Evolutionary conservation across 2,329 filamentous ascomycete genomes (phyloP).

Genomic region (Hymenoscyphus fraxineus): DNA sequence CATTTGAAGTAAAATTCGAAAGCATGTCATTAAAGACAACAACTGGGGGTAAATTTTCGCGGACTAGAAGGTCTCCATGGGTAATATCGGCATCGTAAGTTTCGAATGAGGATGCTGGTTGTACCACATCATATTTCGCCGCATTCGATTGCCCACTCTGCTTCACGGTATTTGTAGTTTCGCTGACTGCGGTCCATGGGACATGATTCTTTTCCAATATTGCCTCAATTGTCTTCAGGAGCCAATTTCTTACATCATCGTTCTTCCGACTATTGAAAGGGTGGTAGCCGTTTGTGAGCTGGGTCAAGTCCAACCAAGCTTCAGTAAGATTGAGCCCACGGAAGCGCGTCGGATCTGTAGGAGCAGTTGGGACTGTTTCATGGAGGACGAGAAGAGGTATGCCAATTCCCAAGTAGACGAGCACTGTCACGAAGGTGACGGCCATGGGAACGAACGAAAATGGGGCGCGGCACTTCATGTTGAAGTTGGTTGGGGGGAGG

Average conservation of each 20-base stretch:
- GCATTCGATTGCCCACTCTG: too few relatives aligned
- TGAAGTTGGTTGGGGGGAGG: constrained; percentile 3
- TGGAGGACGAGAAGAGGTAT: constrained; percentile 71
- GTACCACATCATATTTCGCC: not conserved
- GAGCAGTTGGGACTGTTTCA: constrained; percentile 67
- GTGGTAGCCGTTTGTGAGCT: constrained; percentile 71
- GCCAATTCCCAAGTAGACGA: constrained; percentile 74
- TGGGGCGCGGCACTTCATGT: constrained; percentile 44
- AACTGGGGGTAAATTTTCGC: constrained; percentile 39
- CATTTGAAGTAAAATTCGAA: constrained; percentile 73
- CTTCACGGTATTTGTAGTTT: constrained; percentile 1
- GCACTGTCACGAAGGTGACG: constrained; percentile 74
- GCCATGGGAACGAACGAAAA: constrained; percentile 76
- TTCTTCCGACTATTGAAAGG: constrained; percentile 86
- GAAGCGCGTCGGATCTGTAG: constrained; percentile 49
- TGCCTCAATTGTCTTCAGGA: constrained; percentile 65
- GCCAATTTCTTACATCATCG: constrained; percentile 72
- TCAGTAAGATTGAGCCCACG: constrained; percentile 75
- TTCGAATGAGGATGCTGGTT: not conserved
- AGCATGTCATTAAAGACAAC: constrained; percentile 74
- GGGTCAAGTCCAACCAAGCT: constrained; percentile 80
- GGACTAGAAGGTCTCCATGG: constrained; percentile 19
- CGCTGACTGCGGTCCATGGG: constrained; percentile 42
- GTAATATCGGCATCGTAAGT: constrained; percentile 3
- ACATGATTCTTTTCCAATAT: constrained; percentile 64